A percentile compares a stretch with the other conserved stretches of the same genome.
Evolutionary conservation across 768 basidiomycete species (phyloP).

Genomic region (Boletus rex-veris): DNA sequence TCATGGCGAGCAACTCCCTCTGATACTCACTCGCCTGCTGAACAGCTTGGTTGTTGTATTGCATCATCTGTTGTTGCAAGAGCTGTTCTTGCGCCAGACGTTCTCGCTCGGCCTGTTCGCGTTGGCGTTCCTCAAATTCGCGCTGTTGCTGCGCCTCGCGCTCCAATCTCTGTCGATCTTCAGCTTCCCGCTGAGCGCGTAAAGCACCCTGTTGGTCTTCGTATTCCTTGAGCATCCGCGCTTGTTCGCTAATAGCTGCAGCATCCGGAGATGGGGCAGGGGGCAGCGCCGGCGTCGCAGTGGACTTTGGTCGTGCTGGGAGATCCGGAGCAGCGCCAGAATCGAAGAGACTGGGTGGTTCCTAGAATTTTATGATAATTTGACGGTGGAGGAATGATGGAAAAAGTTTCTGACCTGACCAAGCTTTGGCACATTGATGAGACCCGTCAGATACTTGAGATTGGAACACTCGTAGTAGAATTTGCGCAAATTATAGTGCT

Average conservation of each 20-base stretch:
- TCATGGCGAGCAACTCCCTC: slow-evolving; percentile 85
- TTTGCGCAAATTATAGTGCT: slow-evolving; percentile 90
- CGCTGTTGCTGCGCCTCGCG: slow-evolving; percentile 73
- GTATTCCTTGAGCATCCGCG: slow-evolving; percentile 91
- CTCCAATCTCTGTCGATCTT: slow-evolving; percentile 77
- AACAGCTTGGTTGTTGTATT: slow-evolving; percentile 72
- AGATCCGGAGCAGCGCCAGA: slow-evolving; percentile 80
- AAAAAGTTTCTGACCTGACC: slow-evolving; percentile 57
- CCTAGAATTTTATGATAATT: slow-evolving; percentile 44
- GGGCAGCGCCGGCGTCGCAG: slow-evolving; percentile 56
- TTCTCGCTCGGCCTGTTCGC: slow-evolving; percentile 84
- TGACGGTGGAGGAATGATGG: background rate
- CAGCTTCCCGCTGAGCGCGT: slow-evolving; percentile 74
- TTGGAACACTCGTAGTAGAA: slow-evolving; percentile 99
- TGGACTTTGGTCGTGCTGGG: slow-evolving; percentile 72
- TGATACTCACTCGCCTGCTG: slow-evolving; percentile 82
- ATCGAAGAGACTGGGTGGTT: slow-evolving; percentile 93
- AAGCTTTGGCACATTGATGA: slow-evolving; percentile 97
- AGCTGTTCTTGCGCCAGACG: slow-evolving; percentile 87
- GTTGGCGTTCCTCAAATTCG: slow-evolving; percentile 89
- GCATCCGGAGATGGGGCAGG: slow-evolving; percentile 70
- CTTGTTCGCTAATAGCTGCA: slow-evolving; percentile 82
- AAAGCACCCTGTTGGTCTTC: slow-evolving; percentile 92
- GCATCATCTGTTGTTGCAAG: slow-evolving; percentile 76
- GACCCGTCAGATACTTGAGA: slow-evolving; percentile 93